Conservation (phyloP, 2,329 filamentous ascomycete species). For the Rugonectria rugulosa region DNA sequence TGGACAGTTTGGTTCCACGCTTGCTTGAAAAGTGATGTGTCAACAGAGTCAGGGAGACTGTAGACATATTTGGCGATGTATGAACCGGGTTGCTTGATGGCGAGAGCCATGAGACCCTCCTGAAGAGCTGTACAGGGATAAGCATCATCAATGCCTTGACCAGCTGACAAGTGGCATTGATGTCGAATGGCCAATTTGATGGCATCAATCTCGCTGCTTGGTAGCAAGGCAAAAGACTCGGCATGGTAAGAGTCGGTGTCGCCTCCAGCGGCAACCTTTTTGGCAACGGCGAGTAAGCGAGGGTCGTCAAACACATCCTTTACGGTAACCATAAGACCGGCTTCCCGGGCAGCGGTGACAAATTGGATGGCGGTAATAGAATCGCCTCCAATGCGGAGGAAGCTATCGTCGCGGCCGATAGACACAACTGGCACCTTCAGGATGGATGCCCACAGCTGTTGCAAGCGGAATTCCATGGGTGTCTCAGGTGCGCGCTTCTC, state of each 20-base stretch:
- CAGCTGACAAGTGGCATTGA: background rate
- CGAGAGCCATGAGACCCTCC: conserved; percentile 42
- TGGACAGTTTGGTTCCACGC: background rate
- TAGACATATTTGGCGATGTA: conserved; percentile 18
- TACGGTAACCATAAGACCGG: conserved; percentile 6
- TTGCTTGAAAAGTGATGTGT: background rate
- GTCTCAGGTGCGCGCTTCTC: background rate
- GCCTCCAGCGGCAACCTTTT: background rate
- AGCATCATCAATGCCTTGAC: background rate
- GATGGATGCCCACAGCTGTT: conserved; percentile 41
- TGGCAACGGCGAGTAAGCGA: background rate
- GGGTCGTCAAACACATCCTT: conserved; percentile 18
- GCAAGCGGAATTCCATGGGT: conserved; percentile 19
- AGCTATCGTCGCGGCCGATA: conserved; percentile 17
- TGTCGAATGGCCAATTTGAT: background rate
- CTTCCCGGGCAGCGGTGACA: conserved; percentile 12
- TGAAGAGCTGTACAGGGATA: conserved; percentile 43
- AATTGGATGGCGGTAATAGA: conserved; percentile 41
- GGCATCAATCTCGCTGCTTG: background rate
- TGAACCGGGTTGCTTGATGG: conserved; percentile 15
- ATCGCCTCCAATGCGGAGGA: conserved; percentile 22
- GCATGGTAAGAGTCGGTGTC: background rate
- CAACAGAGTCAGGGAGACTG: background rate
- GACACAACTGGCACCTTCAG: conserved; percentile 39
- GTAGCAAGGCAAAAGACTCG: background rate